Percentiles rank a stretch among this genome's conserved stretches.
Evolutionary conservation across 192 early-diverging fungal species (phyloP).

Genomic region (Geranomyces variabilis): DNA sequence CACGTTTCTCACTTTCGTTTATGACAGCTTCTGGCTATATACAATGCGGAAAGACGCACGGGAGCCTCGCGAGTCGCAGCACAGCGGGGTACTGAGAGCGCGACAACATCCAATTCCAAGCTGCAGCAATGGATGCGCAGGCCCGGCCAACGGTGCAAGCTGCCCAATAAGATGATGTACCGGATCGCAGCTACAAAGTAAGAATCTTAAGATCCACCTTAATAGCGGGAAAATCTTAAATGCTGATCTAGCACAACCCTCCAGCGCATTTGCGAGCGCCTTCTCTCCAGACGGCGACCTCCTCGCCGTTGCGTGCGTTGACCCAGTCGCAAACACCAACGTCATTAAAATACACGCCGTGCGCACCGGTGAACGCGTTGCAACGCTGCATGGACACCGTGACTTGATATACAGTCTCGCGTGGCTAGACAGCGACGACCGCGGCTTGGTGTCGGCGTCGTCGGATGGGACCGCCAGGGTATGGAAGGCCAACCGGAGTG

Average conservation of each 20-base stretch:
- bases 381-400: slow-evolving; percentile 46
- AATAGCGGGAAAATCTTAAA: no score
- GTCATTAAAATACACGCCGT: slow-evolving; percentile 51
- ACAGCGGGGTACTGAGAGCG: neutral
- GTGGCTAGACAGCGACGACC: slow-evolving; percentile 44
- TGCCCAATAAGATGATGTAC: slow-evolving; percentile 52
- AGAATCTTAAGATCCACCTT: neutral
- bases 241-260: no score
- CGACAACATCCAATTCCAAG: no score
- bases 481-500: slow-evolving; percentile 36
- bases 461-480: slow-evolving; percentile 50
- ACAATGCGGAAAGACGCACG: neutral
- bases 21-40: no score
- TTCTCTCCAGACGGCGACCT: slow-evolving; percentile 52
- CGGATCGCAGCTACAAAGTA: slow-evolving; percentile 29
- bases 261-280: slow-evolving; percentile 39
- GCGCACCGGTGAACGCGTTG: slow-evolving; percentile 41
- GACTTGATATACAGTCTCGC: slow-evolving; percentile 50
- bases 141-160: slow-evolving; percentile 42
- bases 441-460: slow-evolving; percentile 49
- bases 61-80: neutral
- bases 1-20: neutral
- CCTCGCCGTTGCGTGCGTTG: slow-evolving; percentile 43
- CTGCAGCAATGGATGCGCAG: slow-evolving; percentile 38
- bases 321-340: slow-evolving; percentile 3